Evolutionary conservation across 2,329 filamentous ascomycete species (phyloP).

Genomic region (Zarea fungicola): DNA sequence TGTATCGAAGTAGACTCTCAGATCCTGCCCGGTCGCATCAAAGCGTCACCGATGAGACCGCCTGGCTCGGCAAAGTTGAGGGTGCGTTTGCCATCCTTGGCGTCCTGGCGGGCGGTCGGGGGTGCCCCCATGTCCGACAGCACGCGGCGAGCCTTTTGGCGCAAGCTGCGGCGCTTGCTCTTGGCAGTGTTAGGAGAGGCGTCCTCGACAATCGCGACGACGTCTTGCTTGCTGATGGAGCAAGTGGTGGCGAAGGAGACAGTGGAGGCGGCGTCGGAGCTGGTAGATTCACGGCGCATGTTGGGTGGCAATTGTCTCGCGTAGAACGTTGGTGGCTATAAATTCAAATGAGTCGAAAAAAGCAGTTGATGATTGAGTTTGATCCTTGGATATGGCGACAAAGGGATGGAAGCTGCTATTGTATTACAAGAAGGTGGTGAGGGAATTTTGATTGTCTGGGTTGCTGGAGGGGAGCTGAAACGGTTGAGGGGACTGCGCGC

Average conservation of each 20-base stretch:
- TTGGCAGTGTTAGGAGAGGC: not conserved
- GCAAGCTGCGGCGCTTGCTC: slow-evolving; percentile 22
- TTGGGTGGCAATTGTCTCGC: no score
- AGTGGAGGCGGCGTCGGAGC: slow-evolving; percentile 26
- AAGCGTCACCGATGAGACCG: slow-evolving; percentile 19
- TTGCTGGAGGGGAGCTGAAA: no score
- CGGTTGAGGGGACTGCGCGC: no score
- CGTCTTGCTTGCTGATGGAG: slow-evolving; percentile 24
- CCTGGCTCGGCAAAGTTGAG: slow-evolving; percentile 25
- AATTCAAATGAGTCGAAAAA: no score
- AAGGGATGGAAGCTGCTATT: no score
- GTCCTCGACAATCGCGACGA: not conserved
- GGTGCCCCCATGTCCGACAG: slow-evolving; percentile 29
- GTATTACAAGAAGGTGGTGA: no score
- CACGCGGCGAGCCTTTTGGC: slow-evolving; percentile 29
- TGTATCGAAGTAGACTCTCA: no score
- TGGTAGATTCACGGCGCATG: slow-evolving; percentile 23
- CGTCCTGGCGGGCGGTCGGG: slow-evolving; percentile 27
- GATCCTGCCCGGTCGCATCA: slow-evolving; percentile 11
- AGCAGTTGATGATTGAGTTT: no score
- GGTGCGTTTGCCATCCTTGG: slow-evolving; percentile 25
- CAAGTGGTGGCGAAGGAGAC: slow-evolving; percentile 27
- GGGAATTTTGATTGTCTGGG: no score
- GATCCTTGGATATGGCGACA: no score
- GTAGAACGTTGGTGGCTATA: no score